Conservation (phyloP, 441 rosid genomes). For the Populus hybrid region DNA sequence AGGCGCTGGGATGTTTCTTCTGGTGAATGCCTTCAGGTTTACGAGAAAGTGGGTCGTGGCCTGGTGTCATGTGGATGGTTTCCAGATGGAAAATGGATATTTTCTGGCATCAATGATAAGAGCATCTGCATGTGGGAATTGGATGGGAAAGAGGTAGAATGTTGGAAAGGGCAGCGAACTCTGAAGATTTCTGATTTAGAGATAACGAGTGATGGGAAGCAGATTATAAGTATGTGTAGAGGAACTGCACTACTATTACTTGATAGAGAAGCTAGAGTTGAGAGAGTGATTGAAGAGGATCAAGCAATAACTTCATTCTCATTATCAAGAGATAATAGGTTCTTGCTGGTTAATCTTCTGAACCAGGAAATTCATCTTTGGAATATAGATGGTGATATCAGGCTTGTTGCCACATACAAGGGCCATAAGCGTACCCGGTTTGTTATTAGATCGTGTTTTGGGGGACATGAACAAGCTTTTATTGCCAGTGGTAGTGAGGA, state of each 20-base stretch:
- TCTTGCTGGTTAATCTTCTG: conserved; percentile 55
- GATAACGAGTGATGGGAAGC: conserved; percentile 58
- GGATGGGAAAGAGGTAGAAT: conserved; percentile 50
- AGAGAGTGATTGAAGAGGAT: conserved; percentile 45
- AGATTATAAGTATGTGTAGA: conserved; percentile 49
- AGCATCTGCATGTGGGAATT: conserved; percentile 58
- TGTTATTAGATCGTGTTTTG: conserved; percentile 63
- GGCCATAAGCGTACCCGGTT: conserved; percentile 57
- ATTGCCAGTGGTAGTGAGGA: conserved; percentile 81
- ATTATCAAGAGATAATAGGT: conserved; percentile 51
- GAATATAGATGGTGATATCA: conserved; percentile 42
- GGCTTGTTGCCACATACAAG: conserved; percentile 47
- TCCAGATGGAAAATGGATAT: conserved; percentile 46
- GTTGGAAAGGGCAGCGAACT: conserved; percentile 55
- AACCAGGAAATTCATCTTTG: conserved; percentile 68
- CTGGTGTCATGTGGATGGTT: conserved; percentile 61
- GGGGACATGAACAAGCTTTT: conserved; percentile 58
- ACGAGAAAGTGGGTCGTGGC: conserved; percentile 49
- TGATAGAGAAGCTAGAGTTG: conserved; percentile 43
- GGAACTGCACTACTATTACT: conserved; percentile 49
- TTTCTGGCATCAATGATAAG: conserved; percentile 47
- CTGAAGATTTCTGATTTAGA: conserved; percentile 53
- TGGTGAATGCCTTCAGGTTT: conserved; percentile 57
- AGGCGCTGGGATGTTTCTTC: conserved; percentile 57
- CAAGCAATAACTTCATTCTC: conserved; percentile 63